Base-by-base conservation (phyloP, 169 alveolate genomes). In the Babesia bovis region DNA sequence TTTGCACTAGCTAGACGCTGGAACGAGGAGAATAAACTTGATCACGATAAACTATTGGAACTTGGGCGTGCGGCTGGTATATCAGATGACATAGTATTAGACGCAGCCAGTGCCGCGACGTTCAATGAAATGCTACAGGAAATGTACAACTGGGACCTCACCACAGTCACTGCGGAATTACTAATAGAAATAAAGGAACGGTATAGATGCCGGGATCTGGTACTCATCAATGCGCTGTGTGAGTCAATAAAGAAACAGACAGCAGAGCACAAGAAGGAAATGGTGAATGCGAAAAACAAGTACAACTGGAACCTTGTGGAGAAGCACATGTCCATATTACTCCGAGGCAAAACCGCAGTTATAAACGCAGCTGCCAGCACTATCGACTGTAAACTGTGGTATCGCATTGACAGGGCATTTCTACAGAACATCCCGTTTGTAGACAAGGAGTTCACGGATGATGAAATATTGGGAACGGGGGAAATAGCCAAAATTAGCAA, bases 261-360 rank as follows among this genome's bases (percentile, higher is more conserved):
- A 23, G 38, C 69, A 6, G 63, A 35, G 38, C 23, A 51, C 6
- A 76, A 63, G 33, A 51, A 26, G 45, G 78, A 65, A 35, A 44
- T 76, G 61, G 35, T 63, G n/a, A 57, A 57, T 38, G 70, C 85
- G 12, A 25, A 58, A 17, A 70, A 52, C 61, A 49, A 40, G 35
- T 25, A 19, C 30, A 66, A 76, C 38, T 63, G 69, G 81, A 60
- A 76, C 66, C 61, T 58, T 40, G 66, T 76, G n/a, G 85, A 63
- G 40, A 63, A 44, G 41, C 74, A 63, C 41, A 36, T 63, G 61
- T 12, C 44, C 3, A 1, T 5, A 7, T 44, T 76, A 61, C 35
- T 76, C 13, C 28, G 56, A 2, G 57, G 68, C 36, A 47, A 44
- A 25, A 60, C 35, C 6, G 66, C 61, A 0, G 73, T 76, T 1